Conservation (phyloP, 768 basidiomycete genomes). For the Cyathus striatus region DNA sequence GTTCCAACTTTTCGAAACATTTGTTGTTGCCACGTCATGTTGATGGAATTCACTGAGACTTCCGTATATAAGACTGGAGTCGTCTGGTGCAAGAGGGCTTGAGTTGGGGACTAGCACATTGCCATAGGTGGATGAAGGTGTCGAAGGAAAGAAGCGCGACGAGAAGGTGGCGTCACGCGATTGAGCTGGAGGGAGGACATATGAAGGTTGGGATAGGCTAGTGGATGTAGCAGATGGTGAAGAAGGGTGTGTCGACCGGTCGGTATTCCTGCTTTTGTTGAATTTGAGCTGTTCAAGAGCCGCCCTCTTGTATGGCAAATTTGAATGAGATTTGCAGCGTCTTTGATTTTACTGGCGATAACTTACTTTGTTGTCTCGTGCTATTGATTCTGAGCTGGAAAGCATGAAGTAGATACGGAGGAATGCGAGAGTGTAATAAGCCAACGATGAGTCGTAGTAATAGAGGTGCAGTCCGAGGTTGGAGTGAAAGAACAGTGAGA, state of each 20-base stretch:
- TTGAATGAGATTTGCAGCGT: slow-evolving; percentile 9
- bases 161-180: slow-evolving; percentile 71
- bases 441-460: no score
- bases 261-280: slow-evolving; percentile 29
- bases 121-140: slow-evolving; percentile 43
- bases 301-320: slow-evolving; percentile 27
- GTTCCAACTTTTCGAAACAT: no score
- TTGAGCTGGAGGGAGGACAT: slow-evolving; percentile 49
- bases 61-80: slow-evolving; percentile 29
- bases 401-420: no score
- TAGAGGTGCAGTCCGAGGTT: no score
- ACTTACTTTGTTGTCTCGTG: slow-evolving; percentile 24
- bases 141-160: slow-evolving; percentile 54
- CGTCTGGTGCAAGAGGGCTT: slow-evolving; percentile 49
- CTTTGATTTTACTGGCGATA: not conserved
- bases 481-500: slow-evolving; percentile 5
- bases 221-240: slow-evolving; percentile 20
- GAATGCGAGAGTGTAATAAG: no score
- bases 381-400: no score
- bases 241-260: slow-evolving; percentile 16
- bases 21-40: slow-evolving; percentile 46
- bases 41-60: no score
- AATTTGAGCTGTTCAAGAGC: slow-evolving; percentile 45
- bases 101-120: slow-evolving; percentile 74
- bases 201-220: slow-evolving; percentile 16